Conservation (phyloP, 2,329 filamentous ascomycete species). For the Apiospora malaysiana region DNA sequence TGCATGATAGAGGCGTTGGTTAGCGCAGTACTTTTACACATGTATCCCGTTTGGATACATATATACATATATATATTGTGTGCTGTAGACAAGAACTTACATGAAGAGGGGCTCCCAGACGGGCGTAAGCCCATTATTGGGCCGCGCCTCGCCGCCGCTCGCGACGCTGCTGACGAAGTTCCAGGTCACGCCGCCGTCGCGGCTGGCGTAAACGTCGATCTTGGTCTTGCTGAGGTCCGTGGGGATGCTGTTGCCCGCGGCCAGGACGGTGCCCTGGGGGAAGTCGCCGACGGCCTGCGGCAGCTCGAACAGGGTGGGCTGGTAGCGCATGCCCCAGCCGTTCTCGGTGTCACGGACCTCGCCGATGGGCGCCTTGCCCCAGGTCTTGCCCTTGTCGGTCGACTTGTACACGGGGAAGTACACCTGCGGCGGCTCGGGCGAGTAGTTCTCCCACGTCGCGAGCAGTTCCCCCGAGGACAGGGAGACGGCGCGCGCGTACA, state of each 20-base stretch:
- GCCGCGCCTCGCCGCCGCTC: slow-evolving; percentile 62
- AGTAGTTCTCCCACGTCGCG: slow-evolving; percentile 63
- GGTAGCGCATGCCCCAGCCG: slow-evolving; percentile 70
- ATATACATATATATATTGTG: too few species aligned
- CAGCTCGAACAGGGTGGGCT: slow-evolving; percentile 71
- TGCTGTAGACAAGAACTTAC: slow-evolving; percentile 5
- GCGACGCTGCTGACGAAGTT: slow-evolving; percentile 71
- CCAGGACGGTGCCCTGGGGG: slow-evolving; percentile 66
- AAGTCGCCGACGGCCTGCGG: slow-evolving; percentile 62
- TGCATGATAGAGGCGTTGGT: slow-evolving; percentile 45
- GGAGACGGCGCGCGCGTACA: slow-evolving; percentile 52
- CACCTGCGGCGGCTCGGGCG: slow-evolving; percentile 60
- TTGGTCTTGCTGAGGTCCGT: slow-evolving; percentile 66
- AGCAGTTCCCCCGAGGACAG: slow-evolving; percentile 51
- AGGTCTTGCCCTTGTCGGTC: slow-evolving; percentile 61
- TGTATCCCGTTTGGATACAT: background rate
- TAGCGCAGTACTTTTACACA: background rate
- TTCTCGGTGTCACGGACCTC: slow-evolving; percentile 68
- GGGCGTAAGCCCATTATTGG: slow-evolving; percentile 69
- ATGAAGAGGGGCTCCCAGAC: slow-evolving; percentile 77
- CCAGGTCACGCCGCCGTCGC: slow-evolving; percentile 67
- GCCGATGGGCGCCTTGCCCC: slow-evolving; percentile 62
- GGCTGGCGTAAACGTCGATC: slow-evolving; percentile 72
- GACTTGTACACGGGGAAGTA: slow-evolving; percentile 61
- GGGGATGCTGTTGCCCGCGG: slow-evolving; percentile 65